A percentile compares a stretch with the other conserved stretches of the same genome.
phyloP scores from a whole-genome alignment of 192 early-diverging fungal species.

The Coemansia sp. region DNA sequence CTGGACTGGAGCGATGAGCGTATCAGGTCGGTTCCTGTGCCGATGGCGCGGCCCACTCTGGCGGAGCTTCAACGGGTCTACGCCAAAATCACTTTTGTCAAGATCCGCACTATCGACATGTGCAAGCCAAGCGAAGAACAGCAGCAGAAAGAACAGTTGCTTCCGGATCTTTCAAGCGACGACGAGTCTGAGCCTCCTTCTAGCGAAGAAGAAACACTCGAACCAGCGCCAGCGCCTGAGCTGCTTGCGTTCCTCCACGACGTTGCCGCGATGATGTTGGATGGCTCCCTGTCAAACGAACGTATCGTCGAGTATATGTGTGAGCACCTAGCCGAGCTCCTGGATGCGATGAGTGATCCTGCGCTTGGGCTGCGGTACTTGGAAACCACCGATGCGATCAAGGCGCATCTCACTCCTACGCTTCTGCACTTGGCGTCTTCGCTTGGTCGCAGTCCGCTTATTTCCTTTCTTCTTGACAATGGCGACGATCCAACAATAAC shows the following conservation, averaged over 20 bases:
- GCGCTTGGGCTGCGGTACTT: constrained; percentile 52
- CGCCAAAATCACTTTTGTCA: constrained; percentile 26
- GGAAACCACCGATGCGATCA: constrained; percentile 45
- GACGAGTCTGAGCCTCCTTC: neutral
- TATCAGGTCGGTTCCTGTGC: constrained; percentile 74
- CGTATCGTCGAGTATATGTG: constrained; percentile 55
- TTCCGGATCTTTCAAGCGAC: neutral
- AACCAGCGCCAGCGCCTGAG: constrained; percentile 40
- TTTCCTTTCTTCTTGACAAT: constrained; percentile 66
- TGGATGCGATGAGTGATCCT: constrained; percentile 59
- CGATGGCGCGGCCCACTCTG: constrained; percentile 71
- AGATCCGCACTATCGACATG: constrained; percentile 14
- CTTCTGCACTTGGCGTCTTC: constrained; percentile 78
- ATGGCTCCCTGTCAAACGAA: constrained; percentile 49
- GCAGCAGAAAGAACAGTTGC: neutral
- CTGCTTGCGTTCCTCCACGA: constrained; percentile 38
- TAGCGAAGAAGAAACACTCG: constrained; percentile 41
- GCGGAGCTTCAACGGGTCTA: constrained; percentile 48
- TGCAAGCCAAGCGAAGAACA: neutral
- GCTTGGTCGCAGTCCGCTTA: constrained; percentile 61
- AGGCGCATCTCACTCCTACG: constrained; percentile 56
- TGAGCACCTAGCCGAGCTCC: constrained; percentile 64
- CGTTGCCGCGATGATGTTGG: constrained; percentile 36
- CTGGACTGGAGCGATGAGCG: constrained; percentile 54
- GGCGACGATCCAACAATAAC: constrained; percentile 79